A percentile compares a stretch with the other conserved stretches of the same genome.
Conservation (phyloP, 305 asterid species). For the Nicotiana rustica region DNA sequence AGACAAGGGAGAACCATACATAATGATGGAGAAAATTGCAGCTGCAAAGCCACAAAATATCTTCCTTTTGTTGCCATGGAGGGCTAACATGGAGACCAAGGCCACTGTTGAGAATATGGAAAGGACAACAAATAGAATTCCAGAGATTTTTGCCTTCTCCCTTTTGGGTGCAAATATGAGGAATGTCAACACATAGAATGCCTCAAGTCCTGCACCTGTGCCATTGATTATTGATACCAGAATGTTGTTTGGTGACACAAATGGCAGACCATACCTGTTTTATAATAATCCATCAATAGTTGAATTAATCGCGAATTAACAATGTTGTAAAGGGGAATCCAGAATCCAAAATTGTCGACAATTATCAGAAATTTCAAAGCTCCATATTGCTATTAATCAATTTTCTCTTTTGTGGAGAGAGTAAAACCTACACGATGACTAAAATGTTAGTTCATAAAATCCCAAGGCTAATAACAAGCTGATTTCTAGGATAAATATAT, state of each 20-base stretch:
- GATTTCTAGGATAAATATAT: too few species aligned
- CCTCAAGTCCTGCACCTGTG: conserved; percentile 60
- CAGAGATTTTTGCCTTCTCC: conserved; percentile 62
- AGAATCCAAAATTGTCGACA: neutral
- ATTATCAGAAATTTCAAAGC: neutral
- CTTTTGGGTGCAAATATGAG: conserved; percentile 62
- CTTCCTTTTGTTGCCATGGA: conserved; percentile 53
- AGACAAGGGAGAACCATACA: conserved; percentile 79
- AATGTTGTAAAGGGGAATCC: too few species aligned
- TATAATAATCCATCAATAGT: neutral
- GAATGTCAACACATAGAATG: conserved; percentile 60
- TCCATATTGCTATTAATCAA: neutral
- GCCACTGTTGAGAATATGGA: conserved; percentile 57
- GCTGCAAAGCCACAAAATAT: conserved; percentile 64
- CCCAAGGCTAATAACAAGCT: too few species aligned
- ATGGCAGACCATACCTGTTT: conserved; percentile 56
- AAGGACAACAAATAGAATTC: conserved; percentile 52
- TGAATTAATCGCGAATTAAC: too few species aligned
- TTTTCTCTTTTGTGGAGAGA: neutral
- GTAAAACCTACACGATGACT: neutral
- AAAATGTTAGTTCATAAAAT: too few species aligned
- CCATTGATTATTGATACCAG: conserved; percentile 59
- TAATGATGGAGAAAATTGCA: conserved; percentile 62
- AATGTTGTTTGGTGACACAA: conserved; percentile 53
- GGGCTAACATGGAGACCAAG: conserved; percentile 58